Evolutionary conservation across 495 filamentous ascomycete species (phyloP), one percentile per base, ranked within the genome.

Genomic region (Massariosphaeria phaeospora): DNA sequence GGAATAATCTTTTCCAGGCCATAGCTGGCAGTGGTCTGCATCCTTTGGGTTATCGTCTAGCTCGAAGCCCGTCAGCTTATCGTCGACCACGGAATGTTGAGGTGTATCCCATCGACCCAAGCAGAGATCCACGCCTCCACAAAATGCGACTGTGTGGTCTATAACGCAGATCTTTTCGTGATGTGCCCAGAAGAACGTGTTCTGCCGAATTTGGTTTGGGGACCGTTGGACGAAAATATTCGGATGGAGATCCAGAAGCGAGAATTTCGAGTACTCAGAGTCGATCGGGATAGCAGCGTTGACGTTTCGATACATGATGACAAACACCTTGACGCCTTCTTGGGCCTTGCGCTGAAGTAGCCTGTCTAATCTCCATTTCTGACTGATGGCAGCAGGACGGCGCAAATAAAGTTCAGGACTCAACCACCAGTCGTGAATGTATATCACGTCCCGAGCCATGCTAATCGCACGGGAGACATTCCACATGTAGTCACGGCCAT

Each of bases 151-250:
- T 31, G 89, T 93, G 66, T 99, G 91, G 66, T 99, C 93, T 25
- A 99, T 86, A 40, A 99, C 82, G 61, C 88, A 88, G 10, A 99
- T 78, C 66, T 99, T 99, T 69, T 99, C 93, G 67, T 99, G 93
- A 66, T 99, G 93, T 21, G 93, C 93, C 79, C 93, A 99, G 74
- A 97, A 99, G 72, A 99, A 99, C n/a, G 94, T 95, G 55, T 95
- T 95, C 72, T 99, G 95, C 52, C 93, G 84, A 69, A 96, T 89
- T 67, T 99, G 93, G 61, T 99, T 96, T 1, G 93, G 93, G 2
- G 90, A 96, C 61, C 93, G 78, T 62, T 97, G 88, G 8, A 99
- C 90, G 64, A 95, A 94, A 54, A 99, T 79, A 64, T 99, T 99
- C 8, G 89, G 89, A 63, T 96, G 91, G 11, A 99, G 77, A 61